phyloP scores from a whole-genome alignment of 345 rosid species.

The Turritis glabra region DNA sequence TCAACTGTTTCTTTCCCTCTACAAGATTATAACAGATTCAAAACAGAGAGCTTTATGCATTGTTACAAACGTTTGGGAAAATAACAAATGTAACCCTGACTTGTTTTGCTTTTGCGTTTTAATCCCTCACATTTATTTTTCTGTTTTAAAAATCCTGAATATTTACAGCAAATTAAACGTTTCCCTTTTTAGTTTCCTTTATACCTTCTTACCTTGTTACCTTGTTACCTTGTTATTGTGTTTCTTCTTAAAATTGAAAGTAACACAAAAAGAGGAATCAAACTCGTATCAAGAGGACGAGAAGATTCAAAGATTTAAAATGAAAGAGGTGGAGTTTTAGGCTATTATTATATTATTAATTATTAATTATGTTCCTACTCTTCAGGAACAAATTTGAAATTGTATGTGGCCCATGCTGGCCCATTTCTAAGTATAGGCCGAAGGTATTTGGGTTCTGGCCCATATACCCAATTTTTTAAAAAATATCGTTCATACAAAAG shows the following conservation, averaged over 20 bases:
- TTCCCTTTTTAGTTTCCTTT: background rate
- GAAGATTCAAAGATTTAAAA: background rate
- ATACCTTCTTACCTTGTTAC: too few species aligned
- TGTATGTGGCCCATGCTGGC: background rate
- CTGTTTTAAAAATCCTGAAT: background rate
- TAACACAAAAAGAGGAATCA: background rate
- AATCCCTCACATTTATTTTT: background rate
- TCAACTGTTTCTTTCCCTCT: too few species aligned
- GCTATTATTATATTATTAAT: too few species aligned
- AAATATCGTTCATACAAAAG: too few species aligned
- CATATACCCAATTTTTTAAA: background rate
- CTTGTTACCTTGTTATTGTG: too few species aligned
- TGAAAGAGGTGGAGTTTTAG: background rate
- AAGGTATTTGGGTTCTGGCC: background rate
- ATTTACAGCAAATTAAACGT: background rate
- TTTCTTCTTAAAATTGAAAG: too few species aligned
- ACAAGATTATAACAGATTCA: constrained; percentile 1
- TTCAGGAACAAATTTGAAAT: background rate
- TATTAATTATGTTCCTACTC: background rate
- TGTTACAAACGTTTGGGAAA: background rate
- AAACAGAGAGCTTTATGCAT: background rate
- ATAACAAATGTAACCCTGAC: background rate
- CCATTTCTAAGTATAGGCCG: background rate
- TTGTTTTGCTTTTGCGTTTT: background rate
- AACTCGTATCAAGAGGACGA: background rate